Base-by-base conservation (phyloP, 202 grass and related monocot genomes). In the Hordeum pubiflorum region DNA sequence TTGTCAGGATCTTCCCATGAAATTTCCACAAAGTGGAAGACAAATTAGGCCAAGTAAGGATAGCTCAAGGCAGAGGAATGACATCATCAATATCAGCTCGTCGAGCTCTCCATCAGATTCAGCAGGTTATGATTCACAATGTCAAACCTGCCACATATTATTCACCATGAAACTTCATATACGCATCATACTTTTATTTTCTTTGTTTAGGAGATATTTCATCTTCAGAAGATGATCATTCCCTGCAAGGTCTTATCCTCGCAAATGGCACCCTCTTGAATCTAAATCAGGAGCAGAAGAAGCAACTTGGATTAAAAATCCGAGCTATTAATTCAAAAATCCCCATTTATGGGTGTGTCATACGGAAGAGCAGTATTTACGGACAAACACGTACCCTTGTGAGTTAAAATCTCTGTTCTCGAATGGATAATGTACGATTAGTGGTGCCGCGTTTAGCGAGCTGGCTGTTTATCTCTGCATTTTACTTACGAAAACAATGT, bases 391-490 rank as follows among this genome's bases (percentile, higher is more conserved):
- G 4, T 27, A 0, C 0, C 9, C 9, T 79, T 58, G 80, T 83
- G 66, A 87, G 80, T 83, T 37, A 27, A 23, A 23, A 72, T 41
- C 50, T 58, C 63, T 71, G n/a, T 79, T 79, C 57, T 26, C 15
- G 57, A 9, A 41, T 65, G 26, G 36, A 68, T n/a, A 34, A 1
- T 67, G 34, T 20, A 37, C 10, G 3, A 14, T 18, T 63, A 9
- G 14, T 8, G 58, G 24, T 61, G 58, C 24, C 0, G 13, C 14
- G 1, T 61, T 29, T 61, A 24, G 10, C 32, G 37, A 37, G 17
- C 31, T 11, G 9, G 32, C 9, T 37, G 62, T 11, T 32, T 66
- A 66, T 21, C 8, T 20, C 6, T 5, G 33, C 33, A 38, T 37
- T 11, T 66, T 0, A 38, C 17, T 66, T 4, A 21, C 33, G 20